These are phyloP conservation scores for Cephalotrichum gorgonifer DNA, from an alignment of 2,329 filamentous ascomycete genomes.

Conservation along the genomic window DNA sequence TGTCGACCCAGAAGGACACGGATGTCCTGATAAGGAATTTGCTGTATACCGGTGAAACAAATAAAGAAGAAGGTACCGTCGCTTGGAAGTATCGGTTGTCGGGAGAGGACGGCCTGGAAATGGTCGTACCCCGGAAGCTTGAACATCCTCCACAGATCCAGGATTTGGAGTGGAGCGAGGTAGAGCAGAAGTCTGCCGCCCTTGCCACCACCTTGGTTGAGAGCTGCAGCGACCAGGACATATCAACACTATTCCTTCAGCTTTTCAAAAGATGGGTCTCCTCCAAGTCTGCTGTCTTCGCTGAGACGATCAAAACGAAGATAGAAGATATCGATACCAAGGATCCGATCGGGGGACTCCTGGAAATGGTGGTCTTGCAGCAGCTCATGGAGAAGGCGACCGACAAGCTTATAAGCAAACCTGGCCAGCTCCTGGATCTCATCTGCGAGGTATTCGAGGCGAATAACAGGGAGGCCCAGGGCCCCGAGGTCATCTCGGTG, in stretches of 20 bases:
- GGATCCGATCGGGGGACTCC: conserved; percentile 36
- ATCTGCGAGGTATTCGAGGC: conserved; percentile 48
- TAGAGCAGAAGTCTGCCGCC: conserved; percentile 35
- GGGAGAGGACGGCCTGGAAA: conserved; percentile 38
- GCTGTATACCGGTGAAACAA: conserved; percentile 39
- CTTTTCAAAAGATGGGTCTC: conserved; percentile 49
- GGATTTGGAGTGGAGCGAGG: conserved; percentile 27
- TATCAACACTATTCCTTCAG: conserved; percentile 49
- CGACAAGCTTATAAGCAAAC: conserved; percentile 52
- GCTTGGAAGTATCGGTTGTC: conserved; percentile 43
- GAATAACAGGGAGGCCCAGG: conserved; percentile 27
- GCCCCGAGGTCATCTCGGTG: conserved; percentile 39
- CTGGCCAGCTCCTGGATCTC: conserved; percentile 54
- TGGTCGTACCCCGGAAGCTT: conserved; percentile 22
- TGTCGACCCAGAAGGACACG: conserved; percentile 39
- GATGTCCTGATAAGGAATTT: conserved; percentile 40
- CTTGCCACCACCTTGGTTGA: conserved; percentile 39
- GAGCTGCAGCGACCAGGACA: conserved; percentile 42
- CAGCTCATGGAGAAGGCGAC: conserved; percentile 53
- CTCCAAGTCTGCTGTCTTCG: conserved; percentile 14
- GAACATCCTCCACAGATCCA: neutral
- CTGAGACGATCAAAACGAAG: conserved; percentile 14
- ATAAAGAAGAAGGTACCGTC: conserved; percentile 14
- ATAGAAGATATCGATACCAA: conserved; percentile 19
- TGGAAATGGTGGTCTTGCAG: conserved; percentile 53